These are phyloP conservation scores for Lactarius hatsudake DNA, from an alignment of 768 basidiomycete genomes.

Conservation along the genomic window DNA sequence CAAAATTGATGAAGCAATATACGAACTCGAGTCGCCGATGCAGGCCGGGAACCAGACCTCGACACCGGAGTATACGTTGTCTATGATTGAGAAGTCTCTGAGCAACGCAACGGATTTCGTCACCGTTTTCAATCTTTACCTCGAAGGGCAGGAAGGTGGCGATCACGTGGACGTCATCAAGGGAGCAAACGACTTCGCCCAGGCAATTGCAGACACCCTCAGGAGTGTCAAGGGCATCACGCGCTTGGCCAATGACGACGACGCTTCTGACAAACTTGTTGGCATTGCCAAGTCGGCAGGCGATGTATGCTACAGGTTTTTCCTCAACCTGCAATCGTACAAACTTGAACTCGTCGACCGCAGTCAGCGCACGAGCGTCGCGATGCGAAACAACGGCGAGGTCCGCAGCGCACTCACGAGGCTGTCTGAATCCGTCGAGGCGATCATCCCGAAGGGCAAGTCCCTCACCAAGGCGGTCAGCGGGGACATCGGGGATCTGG, in stretches of 20 bases:
- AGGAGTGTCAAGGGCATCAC: conserved; percentile 95
- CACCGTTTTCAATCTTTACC: conserved; percentile 86
- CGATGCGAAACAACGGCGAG: conserved; percentile 87
- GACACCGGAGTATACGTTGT: conserved; percentile 97
- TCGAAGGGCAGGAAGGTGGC: conserved; percentile 83
- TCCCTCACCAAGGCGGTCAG: conserved; percentile 68
- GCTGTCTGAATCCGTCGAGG: conserved; percentile 85
- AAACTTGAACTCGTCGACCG: conserved; percentile 77
- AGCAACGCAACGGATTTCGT: conserved; percentile 97
- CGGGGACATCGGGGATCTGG: conserved; percentile 93
- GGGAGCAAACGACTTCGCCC: conserved; percentile 93
- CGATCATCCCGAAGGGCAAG: conserved; percentile 80
- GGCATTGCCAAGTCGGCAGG: conserved; percentile 81
- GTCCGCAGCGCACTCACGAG: conserved; percentile 77
- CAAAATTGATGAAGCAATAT: conserved; percentile 96
- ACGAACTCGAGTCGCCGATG: conserved; percentile 94
- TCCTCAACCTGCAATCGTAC: conserved; percentile 95
- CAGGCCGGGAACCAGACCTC: conserved; percentile 94
- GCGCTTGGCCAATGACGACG: conserved; percentile 85
- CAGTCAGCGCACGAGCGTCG: conserved; percentile 75
- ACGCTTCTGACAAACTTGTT: conserved; percentile 88
- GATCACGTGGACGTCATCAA: conserved; percentile 98
- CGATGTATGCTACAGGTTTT: conserved; percentile 85
- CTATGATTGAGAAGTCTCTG: conserved; percentile 96
- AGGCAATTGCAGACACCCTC: conserved; percentile 87